phyloP scores from a whole-genome alignment of 148 eudicot genomes.

The Bassia scoparia region DNA sequence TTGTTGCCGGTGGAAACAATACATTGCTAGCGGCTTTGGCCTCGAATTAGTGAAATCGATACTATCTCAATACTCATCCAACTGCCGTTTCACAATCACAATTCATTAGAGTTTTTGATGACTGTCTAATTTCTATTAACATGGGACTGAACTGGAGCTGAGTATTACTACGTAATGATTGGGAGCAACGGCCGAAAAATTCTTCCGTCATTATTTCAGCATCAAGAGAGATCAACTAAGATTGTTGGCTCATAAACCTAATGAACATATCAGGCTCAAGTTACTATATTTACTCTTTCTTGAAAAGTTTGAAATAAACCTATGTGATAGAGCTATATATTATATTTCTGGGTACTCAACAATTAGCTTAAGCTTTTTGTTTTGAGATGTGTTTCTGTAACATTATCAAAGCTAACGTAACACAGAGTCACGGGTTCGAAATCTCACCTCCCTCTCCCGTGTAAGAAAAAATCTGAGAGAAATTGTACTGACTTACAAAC shows the following conservation, averaged over 20 bases:
- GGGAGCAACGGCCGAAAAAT: slow-evolving; percentile 96
- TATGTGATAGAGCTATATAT: too few species aligned
- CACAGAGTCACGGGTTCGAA: too few species aligned
- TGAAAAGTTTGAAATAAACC: too few species aligned
- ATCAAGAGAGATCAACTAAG: slow-evolving; percentile 67
- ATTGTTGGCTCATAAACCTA: slow-evolving; percentile 89
- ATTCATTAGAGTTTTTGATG: too few species aligned
- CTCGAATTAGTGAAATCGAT: slow-evolving; percentile 54
- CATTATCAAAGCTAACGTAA: too few species aligned
- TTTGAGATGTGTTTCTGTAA: too few species aligned
- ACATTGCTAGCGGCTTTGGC: slow-evolving; percentile 63
- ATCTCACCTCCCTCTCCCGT: too few species aligned
- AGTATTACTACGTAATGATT: slow-evolving; percentile 38
- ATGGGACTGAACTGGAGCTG: too few species aligned
- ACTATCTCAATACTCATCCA: slow-evolving; percentile 67
- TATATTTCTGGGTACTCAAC: too few species aligned
- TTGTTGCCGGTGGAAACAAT: slow-evolving; percentile 65
- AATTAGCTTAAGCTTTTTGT: too few species aligned
- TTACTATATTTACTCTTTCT: background rate
- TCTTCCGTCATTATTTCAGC: slow-evolving; percentile 81
- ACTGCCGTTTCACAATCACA: slow-evolving; percentile 33
- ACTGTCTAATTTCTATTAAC: too few species aligned
- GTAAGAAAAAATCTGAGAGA: too few species aligned
- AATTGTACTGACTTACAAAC: slow-evolving; percentile 64
- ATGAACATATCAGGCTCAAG: slow-evolving; percentile 21